Evolutionary conservation across 805 yeast species (phyloP), one percentile per base, ranked within the genome.

Genomic region (Saccharomycopsis fibuligera): DNA sequence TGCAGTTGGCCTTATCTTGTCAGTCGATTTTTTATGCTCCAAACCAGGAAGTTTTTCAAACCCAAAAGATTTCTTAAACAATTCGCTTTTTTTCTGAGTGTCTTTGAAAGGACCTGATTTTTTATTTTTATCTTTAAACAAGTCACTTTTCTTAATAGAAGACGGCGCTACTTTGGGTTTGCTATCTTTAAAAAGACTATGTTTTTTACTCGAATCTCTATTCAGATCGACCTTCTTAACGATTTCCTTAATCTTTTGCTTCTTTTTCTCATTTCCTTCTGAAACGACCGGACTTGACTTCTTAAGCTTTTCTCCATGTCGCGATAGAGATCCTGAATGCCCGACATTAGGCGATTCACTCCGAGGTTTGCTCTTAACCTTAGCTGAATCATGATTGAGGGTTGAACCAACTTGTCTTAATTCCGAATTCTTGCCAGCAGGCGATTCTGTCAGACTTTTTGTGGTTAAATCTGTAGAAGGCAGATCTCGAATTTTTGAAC

Each of bases 201-300:
- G 53, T 23, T 52, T 52, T 25, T 52, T 52, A 4, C 36, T 21
- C 5, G 52, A 47, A 29, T 48, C 49, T 27, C 38, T 42, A 16
- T 38, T 42, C 10, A 31, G 16, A 14, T 41, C 47, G 39, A 33
- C n/a, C 27, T 49, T 44, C 35, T 29, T 46, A 17, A 47, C 33
- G 1, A 36, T 35, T 29, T 50, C 50, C 25, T 46, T 47, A 6
- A 24, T 19, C 41, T 48, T 44, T 12, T 35, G 43, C 22, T 51
- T 44, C 36, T 31, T 44, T 9, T 35, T 45, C 21, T 44, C 46
- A 10, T 12, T 24, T 12, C 16, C 12, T 2, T 41, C 50, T 17
- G 31, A 14, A n/a, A 31, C 30, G 19, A 19, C 6, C 19, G 36
- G 4, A 14, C 33, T 36, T 17, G 25, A 19, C 31, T 25, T 31